These are phyloP conservation scores for Rauvolfia tetraphylla DNA, from an alignment of 257 asterid genomes.

Conservation along the genomic window DNA sequence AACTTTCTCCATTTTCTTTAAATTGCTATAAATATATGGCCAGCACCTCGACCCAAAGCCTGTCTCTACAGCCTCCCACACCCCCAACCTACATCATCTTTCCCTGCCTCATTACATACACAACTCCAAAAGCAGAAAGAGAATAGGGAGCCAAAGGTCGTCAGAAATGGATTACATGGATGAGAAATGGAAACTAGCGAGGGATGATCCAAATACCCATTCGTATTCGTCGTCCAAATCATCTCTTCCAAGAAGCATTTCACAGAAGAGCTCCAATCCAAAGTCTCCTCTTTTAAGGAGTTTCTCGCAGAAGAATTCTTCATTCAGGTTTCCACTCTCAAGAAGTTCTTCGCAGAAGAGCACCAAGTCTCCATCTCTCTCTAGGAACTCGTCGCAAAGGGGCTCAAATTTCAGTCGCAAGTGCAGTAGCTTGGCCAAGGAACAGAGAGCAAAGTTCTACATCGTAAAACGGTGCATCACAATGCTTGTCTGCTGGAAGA, in stretches of 20 bases:
- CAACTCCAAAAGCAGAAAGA: constrained; percentile 4
- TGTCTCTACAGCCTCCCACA: background rate
- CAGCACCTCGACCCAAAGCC: constrained; percentile 20
- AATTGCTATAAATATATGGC: constrained; percentile 44
- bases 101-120: constrained; percentile 16
- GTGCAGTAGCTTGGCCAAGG: constrained; percentile 72
- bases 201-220: constrained; percentile 39
- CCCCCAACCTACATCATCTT: constrained; percentile 2
- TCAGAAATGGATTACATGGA: constrained; percentile 65
- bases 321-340: constrained; percentile 30
- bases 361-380: constrained; percentile 38
- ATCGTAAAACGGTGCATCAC: constrained; percentile 74
- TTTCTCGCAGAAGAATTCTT: constrained; percentile 39
- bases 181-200: constrained; percentile 58
- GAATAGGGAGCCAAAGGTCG: background rate
- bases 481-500: constrained; percentile 78
- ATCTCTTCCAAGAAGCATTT: constrained; percentile 45
- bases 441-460: constrained; percentile 76
- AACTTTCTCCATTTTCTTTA: constrained; percentile 22
- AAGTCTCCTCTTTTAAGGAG: constrained; percentile 32
- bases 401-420: constrained; percentile 55
- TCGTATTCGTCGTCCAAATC: constrained; percentile 34
- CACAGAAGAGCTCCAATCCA: constrained; percentile 38
- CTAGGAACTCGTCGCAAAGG: constrained; percentile 51
- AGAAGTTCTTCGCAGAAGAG: constrained; percentile 54